Conservation (phyloP, 352 stramenopile species). For the Globisporangium nodosum region DNA sequence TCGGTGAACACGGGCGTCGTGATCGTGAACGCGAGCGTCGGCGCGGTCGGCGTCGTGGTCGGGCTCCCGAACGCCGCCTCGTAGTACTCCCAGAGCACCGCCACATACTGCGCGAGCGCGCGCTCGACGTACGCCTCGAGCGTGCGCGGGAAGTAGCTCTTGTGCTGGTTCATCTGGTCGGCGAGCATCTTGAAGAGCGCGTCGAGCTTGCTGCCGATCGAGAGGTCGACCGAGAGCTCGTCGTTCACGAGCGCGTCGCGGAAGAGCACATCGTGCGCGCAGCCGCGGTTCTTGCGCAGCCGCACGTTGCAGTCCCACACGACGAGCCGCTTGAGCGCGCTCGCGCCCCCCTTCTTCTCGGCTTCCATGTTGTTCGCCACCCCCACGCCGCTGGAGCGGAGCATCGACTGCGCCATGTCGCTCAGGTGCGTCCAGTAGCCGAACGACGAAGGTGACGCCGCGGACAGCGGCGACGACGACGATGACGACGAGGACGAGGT, state of each 20-base stretch:
- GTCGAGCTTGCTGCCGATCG: conserved; percentile 78
- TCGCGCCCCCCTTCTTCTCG: conserved; percentile 43
- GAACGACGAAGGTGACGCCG: conserved; percentile 21
- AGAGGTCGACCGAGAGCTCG: conserved; percentile 76
- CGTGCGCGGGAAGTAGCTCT: conserved; percentile 49
- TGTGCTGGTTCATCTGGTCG: conserved; percentile 47
- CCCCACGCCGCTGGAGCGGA: conserved; percentile 25
- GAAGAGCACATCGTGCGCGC: conserved; percentile 50
- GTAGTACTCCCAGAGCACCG: conserved; percentile 83
- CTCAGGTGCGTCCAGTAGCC: conserved; percentile 71
- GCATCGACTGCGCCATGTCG: conserved; percentile 64
- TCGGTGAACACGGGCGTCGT: conserved; percentile 63
- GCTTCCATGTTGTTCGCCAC: conserved; percentile 23
- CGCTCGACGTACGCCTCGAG: conserved; percentile 74
- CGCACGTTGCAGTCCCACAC: conserved; percentile 62
- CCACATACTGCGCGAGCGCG: conserved; percentile 66
- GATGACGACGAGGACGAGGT: conserved; percentile 16
- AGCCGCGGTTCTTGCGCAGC: conserved; percentile 28
- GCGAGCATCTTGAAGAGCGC: conserved; percentile 85
- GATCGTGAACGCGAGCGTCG: conserved; percentile 81
- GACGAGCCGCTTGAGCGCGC: conserved; percentile 48
- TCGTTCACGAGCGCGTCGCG: conserved; percentile 72
- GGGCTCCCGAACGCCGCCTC: conserved; percentile 55
- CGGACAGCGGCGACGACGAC: conserved; percentile 3
- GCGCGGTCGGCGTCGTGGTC: conserved; percentile 38